phyloP scores from a whole-genome alignment of 176 grass and related monocot genomes.

The Avena insularis region DNA sequence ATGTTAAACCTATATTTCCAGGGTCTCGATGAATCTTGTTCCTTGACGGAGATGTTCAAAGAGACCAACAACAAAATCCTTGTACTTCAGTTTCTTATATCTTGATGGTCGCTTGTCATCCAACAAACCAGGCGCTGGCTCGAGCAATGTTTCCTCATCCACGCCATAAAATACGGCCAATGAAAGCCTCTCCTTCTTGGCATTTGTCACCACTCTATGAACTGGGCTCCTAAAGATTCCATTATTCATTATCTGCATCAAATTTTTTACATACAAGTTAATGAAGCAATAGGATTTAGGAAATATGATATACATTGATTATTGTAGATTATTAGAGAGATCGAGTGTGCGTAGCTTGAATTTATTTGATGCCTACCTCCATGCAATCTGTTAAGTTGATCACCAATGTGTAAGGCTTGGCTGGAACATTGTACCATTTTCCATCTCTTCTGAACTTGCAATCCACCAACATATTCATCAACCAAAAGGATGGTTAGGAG shows the following conservation, averaged over 20 bases:
- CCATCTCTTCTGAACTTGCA: conserved; percentile 22
- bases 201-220: conserved; percentile 58
- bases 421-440: background rate
- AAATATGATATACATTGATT: background rate
- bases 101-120: conserved; percentile 12
- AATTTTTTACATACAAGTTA: background rate
- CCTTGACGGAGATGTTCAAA: conserved; percentile 28
- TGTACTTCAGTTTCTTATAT: conserved; percentile 47
- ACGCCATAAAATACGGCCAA: conserved; percentile 52
- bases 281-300: background rate
- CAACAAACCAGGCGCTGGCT: conserved; percentile 40
- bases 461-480: background rate
- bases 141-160: conserved; percentile 39
- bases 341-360: background rate
- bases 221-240: conserved; percentile 42
- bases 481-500: background rate
- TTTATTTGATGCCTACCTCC: background rate
- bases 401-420: conserved; percentile 4
- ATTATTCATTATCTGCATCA: conserved; percentile 68
- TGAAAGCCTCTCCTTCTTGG: conserved; percentile 47
- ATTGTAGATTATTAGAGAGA: background rate
- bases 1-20: background rate
- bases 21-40: background rate
- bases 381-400: background rate
- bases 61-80: conserved; percentile 24